Percentiles rank a stretch among this genome's conserved stretches.
phyloP scores from a whole-genome alignment of 129 eudicot species.

The Chrysanthemum seticuspe region DNA sequence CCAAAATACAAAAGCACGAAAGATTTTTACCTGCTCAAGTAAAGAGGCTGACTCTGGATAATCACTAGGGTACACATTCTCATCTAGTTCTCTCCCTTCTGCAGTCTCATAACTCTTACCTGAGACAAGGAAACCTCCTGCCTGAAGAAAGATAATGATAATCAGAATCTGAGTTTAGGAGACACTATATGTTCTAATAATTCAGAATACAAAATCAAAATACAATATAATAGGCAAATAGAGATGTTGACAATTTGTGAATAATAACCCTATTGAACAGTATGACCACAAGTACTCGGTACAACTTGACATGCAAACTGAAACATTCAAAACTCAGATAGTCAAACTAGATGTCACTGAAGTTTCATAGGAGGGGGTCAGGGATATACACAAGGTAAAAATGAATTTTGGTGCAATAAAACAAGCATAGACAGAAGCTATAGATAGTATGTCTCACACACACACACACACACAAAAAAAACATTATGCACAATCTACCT shows the following conservation, averaged over 20 bases:
- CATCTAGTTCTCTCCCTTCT: conserved; percentile 80
- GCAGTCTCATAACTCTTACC: conserved; percentile 52
- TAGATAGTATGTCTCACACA: not conserved
- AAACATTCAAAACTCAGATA: not conserved
- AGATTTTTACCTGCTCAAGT: conserved; percentile 73
- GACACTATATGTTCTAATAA: not conserved
- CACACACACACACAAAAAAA: not conserved
- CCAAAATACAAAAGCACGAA: not conserved
- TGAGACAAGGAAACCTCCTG: conserved; percentile 82
- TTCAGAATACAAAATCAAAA: not conserved
- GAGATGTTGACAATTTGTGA: not conserved
- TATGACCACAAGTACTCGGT: conserved; percentile 1
- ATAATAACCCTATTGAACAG: not conserved
- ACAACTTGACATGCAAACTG: not conserved
- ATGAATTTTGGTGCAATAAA: not conserved
- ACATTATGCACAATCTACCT: conserved; percentile 48
- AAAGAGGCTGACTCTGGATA: conserved; percentile 74
- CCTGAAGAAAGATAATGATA: conserved; percentile 51
- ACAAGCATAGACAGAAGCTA: not conserved
- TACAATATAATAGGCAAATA: not conserved
- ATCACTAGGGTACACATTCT: conserved; percentile 56
- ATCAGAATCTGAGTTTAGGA: conserved; percentile 15
- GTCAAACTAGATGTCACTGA: not conserved
- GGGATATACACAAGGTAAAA: not conserved
- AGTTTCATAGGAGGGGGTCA: not conserved